Evolutionary conservation across 2,329 filamentous ascomycete species (phyloP).

Genomic region (Ceratocystis cacaofunesta): DNA sequence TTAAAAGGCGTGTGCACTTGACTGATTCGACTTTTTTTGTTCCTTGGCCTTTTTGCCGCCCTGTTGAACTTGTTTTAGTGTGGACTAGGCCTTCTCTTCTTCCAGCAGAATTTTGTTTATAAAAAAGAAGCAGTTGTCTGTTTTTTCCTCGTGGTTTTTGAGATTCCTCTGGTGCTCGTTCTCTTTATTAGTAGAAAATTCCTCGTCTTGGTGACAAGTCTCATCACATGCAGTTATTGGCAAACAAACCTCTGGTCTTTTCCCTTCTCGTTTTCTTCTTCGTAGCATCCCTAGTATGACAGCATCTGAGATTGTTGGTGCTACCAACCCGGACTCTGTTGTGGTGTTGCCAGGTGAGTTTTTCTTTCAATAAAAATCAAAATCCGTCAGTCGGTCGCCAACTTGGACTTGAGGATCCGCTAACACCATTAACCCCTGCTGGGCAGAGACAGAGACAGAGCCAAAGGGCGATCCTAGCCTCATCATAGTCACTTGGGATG

Average conservation of each 20-base stretch:
- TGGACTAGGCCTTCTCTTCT: too few species aligned
- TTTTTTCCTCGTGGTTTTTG: background rate
- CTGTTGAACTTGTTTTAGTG: too few species aligned
- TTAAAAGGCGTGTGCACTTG: background rate
- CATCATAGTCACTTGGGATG: constrained; percentile 43
- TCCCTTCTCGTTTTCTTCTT: background rate
- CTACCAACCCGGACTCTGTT: constrained; percentile 1
- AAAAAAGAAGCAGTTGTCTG: background rate
- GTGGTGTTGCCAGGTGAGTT: background rate
- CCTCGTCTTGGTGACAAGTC: too few species aligned
- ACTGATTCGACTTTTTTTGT: background rate
- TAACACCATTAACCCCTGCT: background rate
- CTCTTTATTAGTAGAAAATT: too few species aligned
- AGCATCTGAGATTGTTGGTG: background rate
- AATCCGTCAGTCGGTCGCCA: background rate
- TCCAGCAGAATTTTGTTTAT: too few species aligned
- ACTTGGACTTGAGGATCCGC: background rate
- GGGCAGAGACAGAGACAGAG: constrained; percentile 2
- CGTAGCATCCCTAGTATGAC: background rate
- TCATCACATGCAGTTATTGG: background rate
- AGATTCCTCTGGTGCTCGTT: background rate
- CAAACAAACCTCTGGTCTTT: background rate
- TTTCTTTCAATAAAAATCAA: background rate
- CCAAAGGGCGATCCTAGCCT: constrained; percentile 6
- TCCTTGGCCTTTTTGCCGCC: background rate